A percentile compares a stretch with the other conserved stretches of the same genome.
phyloP scores from a whole-genome alignment of 2,329 filamentous ascomycete species.

The Neonectria ditissima region DNA sequence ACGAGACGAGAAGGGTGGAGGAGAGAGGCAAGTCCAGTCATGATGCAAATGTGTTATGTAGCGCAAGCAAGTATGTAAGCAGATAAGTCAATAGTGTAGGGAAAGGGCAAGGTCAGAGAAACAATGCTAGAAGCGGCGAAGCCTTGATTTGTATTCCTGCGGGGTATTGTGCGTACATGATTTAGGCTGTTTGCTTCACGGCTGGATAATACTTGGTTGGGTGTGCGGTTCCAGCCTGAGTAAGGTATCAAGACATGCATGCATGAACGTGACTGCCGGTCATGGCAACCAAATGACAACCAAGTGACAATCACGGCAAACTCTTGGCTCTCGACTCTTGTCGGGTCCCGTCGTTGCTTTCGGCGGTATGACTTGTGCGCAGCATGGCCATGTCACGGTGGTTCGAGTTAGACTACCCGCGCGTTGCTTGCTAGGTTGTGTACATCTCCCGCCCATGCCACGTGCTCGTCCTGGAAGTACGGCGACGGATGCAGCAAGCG shows the following conservation, averaged over 20 bases:
- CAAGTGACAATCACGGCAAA: too few species aligned
- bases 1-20: background rate
- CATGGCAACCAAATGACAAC: background rate
- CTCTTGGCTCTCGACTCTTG: background rate
- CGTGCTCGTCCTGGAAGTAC: conserved; percentile 5
- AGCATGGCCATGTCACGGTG: background rate
- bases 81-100: background rate
- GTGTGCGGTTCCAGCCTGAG: background rate
- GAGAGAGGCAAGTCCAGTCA: conserved; percentile 3
- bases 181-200: background rate
- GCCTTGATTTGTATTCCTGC: background rate
- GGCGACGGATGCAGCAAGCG: conserved; percentile 16
- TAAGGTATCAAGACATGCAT: background rate
- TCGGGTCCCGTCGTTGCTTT: background rate
- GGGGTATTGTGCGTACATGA: background rate
- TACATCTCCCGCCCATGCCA: background rate
- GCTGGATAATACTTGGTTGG: background rate
- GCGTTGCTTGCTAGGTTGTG: too few species aligned
- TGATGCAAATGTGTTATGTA: conserved; percentile 21
- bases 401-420: background rate
- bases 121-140: conserved; percentile 5
- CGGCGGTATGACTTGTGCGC: background rate
- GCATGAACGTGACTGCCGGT: background rate
- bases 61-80: conserved; percentile 9
- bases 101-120: background rate